These are phyloP conservation scores for Ettlia oleoabundans DNA, from an alignment of 139 green algal species.

Conservation along the genomic window DNA sequence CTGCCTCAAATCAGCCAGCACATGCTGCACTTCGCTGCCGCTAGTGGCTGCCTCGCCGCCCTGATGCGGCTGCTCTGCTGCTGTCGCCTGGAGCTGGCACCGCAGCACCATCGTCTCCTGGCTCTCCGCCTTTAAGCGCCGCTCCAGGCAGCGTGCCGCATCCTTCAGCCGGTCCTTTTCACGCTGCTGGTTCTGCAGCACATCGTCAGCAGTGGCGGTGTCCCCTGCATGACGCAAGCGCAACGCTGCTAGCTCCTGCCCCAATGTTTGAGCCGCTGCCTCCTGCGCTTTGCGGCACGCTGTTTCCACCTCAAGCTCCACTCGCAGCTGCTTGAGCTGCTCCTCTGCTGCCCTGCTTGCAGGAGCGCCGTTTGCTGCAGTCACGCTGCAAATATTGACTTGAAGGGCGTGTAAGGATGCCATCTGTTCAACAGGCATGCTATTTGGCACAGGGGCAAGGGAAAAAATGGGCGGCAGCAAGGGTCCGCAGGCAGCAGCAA, in stretches of 20 bases:
- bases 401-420: too few species aligned
- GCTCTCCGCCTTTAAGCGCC: background rate
- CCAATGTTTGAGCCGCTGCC: background rate
- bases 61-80: background rate
- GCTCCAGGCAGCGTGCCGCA: background rate
- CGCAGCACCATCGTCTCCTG: background rate
- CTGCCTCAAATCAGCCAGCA: background rate
- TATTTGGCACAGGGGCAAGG: too few species aligned
- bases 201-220: background rate
- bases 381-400: background rate
- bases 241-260: constrained; percentile 7
- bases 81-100: background rate
- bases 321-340: constrained; percentile 2
- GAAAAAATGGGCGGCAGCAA: too few species aligned
- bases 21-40: background rate
- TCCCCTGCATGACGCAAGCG: background rate
- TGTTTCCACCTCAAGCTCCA: background rate
- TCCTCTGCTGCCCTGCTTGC: constrained; percentile 9
- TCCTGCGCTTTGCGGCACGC: background rate
- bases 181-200: constrained; percentile 30
- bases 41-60: background rate
- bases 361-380: background rate
- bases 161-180: background rate
- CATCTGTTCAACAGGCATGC: too few species aligned
- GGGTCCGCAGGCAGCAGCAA: too few species aligned